These are phyloP conservation scores for Colletotrichum sp. DNA, from an alignment of 2,329 filamentous ascomycete species.

Conservation along the genomic window DNA sequence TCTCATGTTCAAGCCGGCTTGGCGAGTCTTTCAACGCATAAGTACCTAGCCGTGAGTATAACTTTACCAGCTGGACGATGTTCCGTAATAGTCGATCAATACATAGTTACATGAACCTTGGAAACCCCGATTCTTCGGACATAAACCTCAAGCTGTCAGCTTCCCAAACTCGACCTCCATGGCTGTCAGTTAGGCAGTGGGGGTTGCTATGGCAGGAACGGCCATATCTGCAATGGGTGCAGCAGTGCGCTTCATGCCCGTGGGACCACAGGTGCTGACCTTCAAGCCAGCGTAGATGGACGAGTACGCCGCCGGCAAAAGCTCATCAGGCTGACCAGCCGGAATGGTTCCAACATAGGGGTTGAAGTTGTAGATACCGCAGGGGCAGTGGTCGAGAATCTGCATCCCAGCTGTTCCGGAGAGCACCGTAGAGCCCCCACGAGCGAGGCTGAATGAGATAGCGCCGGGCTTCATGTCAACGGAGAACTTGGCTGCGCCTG, in stretches of 20 bases:
- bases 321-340: conserved; percentile 35
- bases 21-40: neutral
- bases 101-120: neutral
- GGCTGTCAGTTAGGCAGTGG: neutral
- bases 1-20: neutral
- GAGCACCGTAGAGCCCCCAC: conserved; percentile 45
- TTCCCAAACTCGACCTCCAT: neutral
- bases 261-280: conserved; percentile 29
- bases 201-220: neutral
- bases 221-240: neutral
- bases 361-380: conserved; percentile 63
- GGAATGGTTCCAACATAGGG: conserved; percentile 58
- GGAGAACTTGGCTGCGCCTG: conserved; percentile 47
- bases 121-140: neutral
- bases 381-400: conserved; percentile 52
- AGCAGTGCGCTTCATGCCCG: neutral
- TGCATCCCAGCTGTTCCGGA: conserved; percentile 54
- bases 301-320: conserved; percentile 36
- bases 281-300: conserved; percentile 31
- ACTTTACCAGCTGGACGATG: neutral
- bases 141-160: neutral
- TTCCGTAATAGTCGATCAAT: neutral
- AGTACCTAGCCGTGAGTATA: neutral
- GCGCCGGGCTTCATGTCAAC: conserved; percentile 52
- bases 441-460: conserved; percentile 50